Evolutionary conservation across 176 grass and related monocot genomes (phyloP).

Genomic region (Phyllostachys edulis): DNA sequence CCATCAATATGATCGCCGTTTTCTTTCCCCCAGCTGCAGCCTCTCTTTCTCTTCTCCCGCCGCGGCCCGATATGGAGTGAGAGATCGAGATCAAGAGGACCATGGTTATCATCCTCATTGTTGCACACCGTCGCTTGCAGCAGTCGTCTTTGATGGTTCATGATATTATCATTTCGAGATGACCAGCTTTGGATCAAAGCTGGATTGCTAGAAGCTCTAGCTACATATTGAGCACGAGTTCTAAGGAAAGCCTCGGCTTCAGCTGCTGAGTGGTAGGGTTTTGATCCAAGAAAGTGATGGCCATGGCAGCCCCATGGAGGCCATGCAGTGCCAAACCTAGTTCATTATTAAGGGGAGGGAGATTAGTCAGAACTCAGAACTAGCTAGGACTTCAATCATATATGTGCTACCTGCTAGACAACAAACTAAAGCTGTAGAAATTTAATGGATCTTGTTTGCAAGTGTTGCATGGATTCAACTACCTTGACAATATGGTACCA

Average conservation of each 20-base stretch:
- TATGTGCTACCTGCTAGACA: not conserved
- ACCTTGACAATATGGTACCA: conserved; percentile 38
- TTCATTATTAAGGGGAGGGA: not conserved
- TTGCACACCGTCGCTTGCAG: not conserved
- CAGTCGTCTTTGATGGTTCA: not conserved
- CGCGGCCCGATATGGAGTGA: conserved; percentile 11
- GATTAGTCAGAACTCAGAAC: not conserved
- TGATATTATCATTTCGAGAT: conserved; percentile 1
- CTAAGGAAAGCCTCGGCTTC: not conserved
- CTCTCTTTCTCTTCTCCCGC: conserved; percentile 5
- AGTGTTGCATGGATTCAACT: conserved; percentile 25
- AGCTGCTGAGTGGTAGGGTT: conserved; percentile 13
- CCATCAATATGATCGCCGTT: not conserved
- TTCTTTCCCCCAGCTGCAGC: not conserved
- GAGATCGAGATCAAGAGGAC: conserved; percentile 36
- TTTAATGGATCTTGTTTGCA: conserved; percentile 32
- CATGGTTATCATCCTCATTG: not conserved
- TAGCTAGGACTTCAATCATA: too few species aligned
- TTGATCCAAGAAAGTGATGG: conserved; percentile 21
- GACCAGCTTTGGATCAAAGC: not conserved
- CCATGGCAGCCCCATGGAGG: conserved; percentile 37
- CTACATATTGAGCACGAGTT: not conserved
- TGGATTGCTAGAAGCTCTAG: conserved; percentile 7
- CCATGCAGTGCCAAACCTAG: conserved; percentile 31
- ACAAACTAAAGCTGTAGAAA: not conserved